These are phyloP conservation scores for Silene conica DNA, from an alignment of 148 eudicot species.

Conservation along the genomic window DNA sequence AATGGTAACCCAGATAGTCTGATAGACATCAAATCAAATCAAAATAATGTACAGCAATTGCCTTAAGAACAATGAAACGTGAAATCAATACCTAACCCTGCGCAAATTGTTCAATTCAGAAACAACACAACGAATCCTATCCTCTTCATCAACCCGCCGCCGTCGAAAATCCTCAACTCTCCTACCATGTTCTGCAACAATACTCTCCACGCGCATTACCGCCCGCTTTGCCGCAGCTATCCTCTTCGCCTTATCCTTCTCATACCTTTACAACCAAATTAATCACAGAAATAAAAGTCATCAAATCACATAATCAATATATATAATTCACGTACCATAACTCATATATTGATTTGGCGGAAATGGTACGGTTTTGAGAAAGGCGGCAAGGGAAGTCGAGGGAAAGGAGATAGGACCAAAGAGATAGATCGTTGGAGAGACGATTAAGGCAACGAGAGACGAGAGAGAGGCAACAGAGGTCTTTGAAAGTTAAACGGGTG, in stretches of 20 bases:
- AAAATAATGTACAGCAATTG: no score
- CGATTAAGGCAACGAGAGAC: constrained; percentile 48
- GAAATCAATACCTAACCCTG: constrained; percentile 50
- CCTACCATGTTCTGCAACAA: constrained; percentile 41
- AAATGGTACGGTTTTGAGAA: background rate
- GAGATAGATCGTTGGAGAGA: constrained; percentile 45
- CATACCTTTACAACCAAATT: constrained; percentile 39
- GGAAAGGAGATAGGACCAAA: constrained; percentile 61
- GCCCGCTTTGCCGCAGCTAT: constrained; percentile 53
- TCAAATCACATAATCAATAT: background rate
- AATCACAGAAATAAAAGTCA: background rate
- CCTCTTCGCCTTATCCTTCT: constrained; percentile 59
- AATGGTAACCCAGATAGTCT: no score
- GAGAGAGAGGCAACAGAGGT: constrained; percentile 64
- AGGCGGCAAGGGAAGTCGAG: constrained; percentile 43
- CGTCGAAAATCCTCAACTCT: constrained; percentile 38
- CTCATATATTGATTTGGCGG: constrained; percentile 44
- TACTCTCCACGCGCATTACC: constrained; percentile 67
- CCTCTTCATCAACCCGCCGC: constrained; percentile 38
- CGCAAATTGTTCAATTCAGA: constrained; percentile 49
- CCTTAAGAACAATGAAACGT: no score
- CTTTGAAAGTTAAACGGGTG: constrained; percentile 39
- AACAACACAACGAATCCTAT: constrained; percentile 37
- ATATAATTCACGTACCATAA: constrained; percentile 28
- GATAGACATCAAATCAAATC: no score